These are phyloP conservation scores for Trichoderma erinaceum DNA, from an alignment of 495 filamentous ascomycete genomes.

Conservation along the genomic window DNA sequence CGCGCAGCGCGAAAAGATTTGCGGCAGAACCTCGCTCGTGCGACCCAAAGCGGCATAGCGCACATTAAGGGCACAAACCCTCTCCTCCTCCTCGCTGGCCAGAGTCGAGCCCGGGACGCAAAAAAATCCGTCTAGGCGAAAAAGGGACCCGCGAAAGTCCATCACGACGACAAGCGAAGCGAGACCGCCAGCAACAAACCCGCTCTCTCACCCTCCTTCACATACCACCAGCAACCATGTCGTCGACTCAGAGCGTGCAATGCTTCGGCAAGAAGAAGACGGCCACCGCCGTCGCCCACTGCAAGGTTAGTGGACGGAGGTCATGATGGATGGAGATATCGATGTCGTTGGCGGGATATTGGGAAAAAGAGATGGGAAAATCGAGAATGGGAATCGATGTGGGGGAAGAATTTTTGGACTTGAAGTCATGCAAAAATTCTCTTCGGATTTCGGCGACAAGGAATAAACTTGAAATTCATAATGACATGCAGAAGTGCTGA, in stretches of 20 bases:
- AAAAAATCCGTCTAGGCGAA: slow-evolving; percentile 14
- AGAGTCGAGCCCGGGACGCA: neutral
- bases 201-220: neutral
- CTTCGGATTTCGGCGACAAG: neutral
- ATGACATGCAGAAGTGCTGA: slow-evolving; percentile 3
- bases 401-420: neutral
- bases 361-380: slow-evolving; percentile 1
- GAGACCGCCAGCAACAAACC: slow-evolving; percentile 6
- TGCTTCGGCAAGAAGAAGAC: slow-evolving; percentile 95
- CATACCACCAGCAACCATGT: slow-evolving; percentile 51
- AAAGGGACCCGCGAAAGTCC: slow-evolving; percentile 2
- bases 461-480: neutral
- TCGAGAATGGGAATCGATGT: neutral
- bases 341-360: neutral
- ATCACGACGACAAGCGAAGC: slow-evolving; percentile 16
- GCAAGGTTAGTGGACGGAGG: slow-evolving; percentile 61
- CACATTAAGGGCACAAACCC: slow-evolving; percentile 28
- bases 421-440: neutral
- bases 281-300: slow-evolving; percentile 80
- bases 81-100: slow-evolving; percentile 22
- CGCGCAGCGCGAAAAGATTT: neutral
- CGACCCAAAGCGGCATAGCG: slow-evolving; percentile 20
- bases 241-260: slow-evolving; percentile 74
- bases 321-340: slow-evolving; percentile 1
- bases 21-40: slow-evolving; percentile 15